Conservation (phyloP, 2,329 filamentous ascomycete genomes). For the Dothideomycetes sp. region DNA sequence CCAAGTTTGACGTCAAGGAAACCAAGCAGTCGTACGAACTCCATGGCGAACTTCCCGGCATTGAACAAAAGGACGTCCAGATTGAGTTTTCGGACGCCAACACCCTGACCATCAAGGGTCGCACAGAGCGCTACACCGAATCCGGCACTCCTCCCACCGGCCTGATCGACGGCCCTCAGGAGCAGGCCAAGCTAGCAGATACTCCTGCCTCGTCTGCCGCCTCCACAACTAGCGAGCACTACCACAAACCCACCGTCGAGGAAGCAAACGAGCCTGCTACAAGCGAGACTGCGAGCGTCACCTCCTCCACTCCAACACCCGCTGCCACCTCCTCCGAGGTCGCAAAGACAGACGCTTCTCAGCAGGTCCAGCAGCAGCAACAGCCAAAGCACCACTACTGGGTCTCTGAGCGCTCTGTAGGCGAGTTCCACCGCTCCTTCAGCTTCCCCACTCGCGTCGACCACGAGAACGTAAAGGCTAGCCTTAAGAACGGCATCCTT, state of each 20-base stretch:
- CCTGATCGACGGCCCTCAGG: slow-evolving; percentile 29
- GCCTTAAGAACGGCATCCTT: slow-evolving; percentile 49
- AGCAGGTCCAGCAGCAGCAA: slow-evolving; percentile 6
- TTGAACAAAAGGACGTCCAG: slow-evolving; percentile 60
- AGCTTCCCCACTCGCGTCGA: slow-evolving; percentile 47
- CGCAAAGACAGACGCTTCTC: slow-evolving; percentile 8
- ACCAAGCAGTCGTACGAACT: slow-evolving; percentile 59
- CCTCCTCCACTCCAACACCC: slow-evolving; percentile 5
- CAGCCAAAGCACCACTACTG: slow-evolving; percentile 47
- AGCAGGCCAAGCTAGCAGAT: slow-evolving; percentile 19
- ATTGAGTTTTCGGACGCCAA: slow-evolving; percentile 72
- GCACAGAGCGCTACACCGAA: slow-evolving; percentile 53
- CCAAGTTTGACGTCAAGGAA: slow-evolving; percentile 71
- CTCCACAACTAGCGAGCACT: slow-evolving; percentile 21
- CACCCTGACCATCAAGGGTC: slow-evolving; percentile 61
- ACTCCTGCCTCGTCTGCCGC: slow-evolving; percentile 7
- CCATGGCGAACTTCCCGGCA: slow-evolving; percentile 67
- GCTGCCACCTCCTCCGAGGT: slow-evolving; percentile 3
- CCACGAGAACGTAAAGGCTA: slow-evolving; percentile 50
- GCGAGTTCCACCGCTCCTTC: slow-evolving; percentile 49
- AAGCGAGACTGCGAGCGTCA: slow-evolving; percentile 10
- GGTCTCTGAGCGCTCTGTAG: slow-evolving; percentile 49
- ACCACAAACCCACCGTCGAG: slow-evolving; percentile 54
- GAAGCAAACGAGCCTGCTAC: slow-evolving; percentile 41
- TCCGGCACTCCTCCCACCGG: slow-evolving; percentile 41